A percentile compares a stretch with the other conserved stretches of the same genome.
These are phyloP conservation scores for Boletus subparvulus DNA, from an alignment of 768 basidiomycete species.

Conservation along the genomic window DNA sequence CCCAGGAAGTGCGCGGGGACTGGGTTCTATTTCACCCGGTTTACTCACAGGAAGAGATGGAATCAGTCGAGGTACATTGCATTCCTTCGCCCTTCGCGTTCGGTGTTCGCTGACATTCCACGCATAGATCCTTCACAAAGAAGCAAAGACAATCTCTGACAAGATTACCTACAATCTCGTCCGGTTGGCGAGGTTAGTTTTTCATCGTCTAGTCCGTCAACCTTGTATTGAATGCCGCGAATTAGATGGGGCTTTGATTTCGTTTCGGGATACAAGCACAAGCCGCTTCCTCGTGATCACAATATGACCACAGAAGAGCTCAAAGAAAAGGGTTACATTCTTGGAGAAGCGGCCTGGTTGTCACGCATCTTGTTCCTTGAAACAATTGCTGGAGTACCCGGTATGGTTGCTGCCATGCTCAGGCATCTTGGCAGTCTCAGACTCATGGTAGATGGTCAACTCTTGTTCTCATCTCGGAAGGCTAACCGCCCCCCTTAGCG, in stretches of 20 bases:
- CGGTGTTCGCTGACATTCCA: constrained; percentile 6
- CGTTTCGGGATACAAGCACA: constrained; percentile 83
- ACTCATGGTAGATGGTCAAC: constrained; percentile 61
- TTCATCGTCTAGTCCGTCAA: background rate
- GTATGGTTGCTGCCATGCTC: constrained; percentile 89
- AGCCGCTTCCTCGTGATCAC: constrained; percentile 55
- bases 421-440: constrained; percentile 88
- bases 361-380: constrained; percentile 73
- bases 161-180: constrained; percentile 70
- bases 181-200: constrained; percentile 46
- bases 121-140: constrained; percentile 64
- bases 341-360: constrained; percentile 79
- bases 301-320: constrained; percentile 74
- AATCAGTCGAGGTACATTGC: constrained; percentile 59
- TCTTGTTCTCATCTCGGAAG: constrained; percentile 2
- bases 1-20: constrained; percentile 61
- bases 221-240: constrained; percentile 1
- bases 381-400: constrained; percentile 91
- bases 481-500: constrained; percentile 33
- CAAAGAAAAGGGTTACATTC: constrained; percentile 66
- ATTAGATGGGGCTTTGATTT: constrained; percentile 73
- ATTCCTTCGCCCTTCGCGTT: background rate
- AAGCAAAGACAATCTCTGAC: constrained; percentile 67
- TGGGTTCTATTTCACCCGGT: constrained; percentile 96
- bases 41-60: constrained; percentile 73